These are phyloP conservation scores for Cadophora gregata DNA, from an alignment of 2,329 filamentous ascomycete genomes.

Conservation along the genomic window DNA sequence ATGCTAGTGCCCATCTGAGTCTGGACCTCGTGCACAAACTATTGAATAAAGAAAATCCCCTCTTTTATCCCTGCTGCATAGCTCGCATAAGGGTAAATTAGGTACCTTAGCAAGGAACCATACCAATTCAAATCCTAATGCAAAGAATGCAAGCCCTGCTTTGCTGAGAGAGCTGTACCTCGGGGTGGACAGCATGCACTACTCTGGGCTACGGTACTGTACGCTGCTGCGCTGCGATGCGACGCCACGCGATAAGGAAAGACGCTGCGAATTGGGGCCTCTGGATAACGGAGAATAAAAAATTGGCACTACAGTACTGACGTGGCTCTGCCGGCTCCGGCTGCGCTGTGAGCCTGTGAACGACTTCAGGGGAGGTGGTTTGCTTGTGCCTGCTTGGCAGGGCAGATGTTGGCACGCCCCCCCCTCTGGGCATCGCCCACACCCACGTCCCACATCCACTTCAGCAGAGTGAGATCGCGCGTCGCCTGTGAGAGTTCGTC, in stretches of 20 bases:
- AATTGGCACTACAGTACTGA: constrained; percentile 3
- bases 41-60: neutral
- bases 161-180: neutral
- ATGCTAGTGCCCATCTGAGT: neutral
- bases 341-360: neutral
- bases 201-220: too few relatives aligned
- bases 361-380: neutral
- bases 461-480: too few relatives aligned
- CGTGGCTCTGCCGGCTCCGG: neutral
- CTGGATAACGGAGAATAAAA: constrained; percentile 1
- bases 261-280: neutral
- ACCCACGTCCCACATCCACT: too few relatives aligned
- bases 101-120: too few relatives aligned
- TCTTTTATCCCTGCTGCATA: neutral
- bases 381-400: constrained; percentile 13
- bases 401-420: constrained; percentile 6
- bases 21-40: constrained; percentile 4
- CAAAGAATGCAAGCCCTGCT: neutral
- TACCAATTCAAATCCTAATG: neutral
- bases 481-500: neutral
- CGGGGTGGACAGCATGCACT: too few relatives aligned
- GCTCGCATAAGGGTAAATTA: too few relatives aligned
- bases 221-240: too few relatives aligned
- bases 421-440: neutral
- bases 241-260: neutral